A percentile compares a stretch with the other conserved stretches of the same genome.
phyloP scores from a whole-genome alignment of 345 rosid genomes.

The Cardamine chenopodiifolia region DNA sequence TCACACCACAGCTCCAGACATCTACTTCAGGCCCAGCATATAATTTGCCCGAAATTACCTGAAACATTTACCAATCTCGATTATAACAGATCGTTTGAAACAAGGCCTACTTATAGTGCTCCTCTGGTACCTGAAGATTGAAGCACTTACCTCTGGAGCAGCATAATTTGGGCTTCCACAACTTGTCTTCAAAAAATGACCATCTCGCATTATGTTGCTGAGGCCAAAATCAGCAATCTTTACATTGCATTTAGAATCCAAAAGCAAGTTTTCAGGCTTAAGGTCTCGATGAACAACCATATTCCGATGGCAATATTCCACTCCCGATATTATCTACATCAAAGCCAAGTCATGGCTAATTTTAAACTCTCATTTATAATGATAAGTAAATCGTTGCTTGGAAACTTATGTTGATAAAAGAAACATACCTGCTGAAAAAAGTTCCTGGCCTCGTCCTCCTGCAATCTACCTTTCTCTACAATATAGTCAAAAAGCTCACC shows the following conservation, averaged over 20 bases:
- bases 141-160: constrained; percentile 63
- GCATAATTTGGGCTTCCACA: constrained; percentile 99
- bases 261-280: constrained; percentile 92
- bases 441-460: constrained; percentile 92
- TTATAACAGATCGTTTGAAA: neutral
- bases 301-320: constrained; percentile 88
- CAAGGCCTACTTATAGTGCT: constrained; percentile 2
- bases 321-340: constrained; percentile 87
- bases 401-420: constrained; percentile 6
- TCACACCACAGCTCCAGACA: constrained; percentile 99
- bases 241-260: constrained; percentile 88
- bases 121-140: constrained; percentile 6
- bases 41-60: constrained; percentile 86
- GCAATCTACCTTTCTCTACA: constrained; percentile 84
- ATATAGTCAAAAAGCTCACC: constrained; percentile 98
- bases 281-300: constrained; percentile 98
- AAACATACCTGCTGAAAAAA: constrained; percentile 87
- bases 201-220: constrained; percentile 95
- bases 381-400: neutral
- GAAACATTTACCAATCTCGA: constrained; percentile 26
- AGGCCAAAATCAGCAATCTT: constrained; percentile 98
- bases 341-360: constrained; percentile 18
- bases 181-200: constrained; percentile 87
- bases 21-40: constrained; percentile 98
- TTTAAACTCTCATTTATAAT: neutral